Base-by-base conservation (phyloP, 345 rosid genomes). In the Ricinus communis region DNA sequence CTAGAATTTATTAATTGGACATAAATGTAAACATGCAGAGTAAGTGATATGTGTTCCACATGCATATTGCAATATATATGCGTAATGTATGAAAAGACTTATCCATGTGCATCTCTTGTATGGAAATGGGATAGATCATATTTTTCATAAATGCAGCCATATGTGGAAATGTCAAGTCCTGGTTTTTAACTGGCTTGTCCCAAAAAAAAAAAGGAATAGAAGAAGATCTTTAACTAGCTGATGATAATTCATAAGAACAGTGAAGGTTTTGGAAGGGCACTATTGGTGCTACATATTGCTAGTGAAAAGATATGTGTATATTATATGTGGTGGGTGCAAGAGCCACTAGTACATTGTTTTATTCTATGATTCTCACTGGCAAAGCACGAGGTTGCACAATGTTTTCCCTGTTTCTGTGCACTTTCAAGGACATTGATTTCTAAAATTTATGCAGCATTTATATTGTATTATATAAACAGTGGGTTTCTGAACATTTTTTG, bases 1-100 rank as follows among this genome's bases (percentile, higher is more conserved):
- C n/a, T n/a, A n/a, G n/a, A n/a, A n/a, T n/a, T n/a, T n/a, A n/a
- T n/a, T n/a, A n/a, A n/a, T n/a, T n/a, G n/a, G 38, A 33, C 4
- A 33, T 2, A 33, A 6, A 33, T 2, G 6, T 2, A 33, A 6
- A 33, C 4, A 33, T 2, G 6, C 4, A 33, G 38, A 33, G 38
- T 43, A 43, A 8, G 14, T 43, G 7, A 43, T 43, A 67, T 33
- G 49, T 47, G 16, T 33, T 8, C 45, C 69, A 54, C 51, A 68
- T 68, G 38, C 28, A 49, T 9, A 0, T 28, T 11, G 38, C 2
- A 3, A 46, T 43, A 30, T 53, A 13, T 43, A 27, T 56, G 13
- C 7, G 30, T n/a, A 58, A 70, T 58, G 49, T n/a, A n/a, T 59
- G 73, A 70, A 46, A 59, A 70, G 73, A 70, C 73, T 70, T 1